Conservation (phyloP, 1,284 basidiomycete species). For the Ceratobasidium sp. region DNA sequence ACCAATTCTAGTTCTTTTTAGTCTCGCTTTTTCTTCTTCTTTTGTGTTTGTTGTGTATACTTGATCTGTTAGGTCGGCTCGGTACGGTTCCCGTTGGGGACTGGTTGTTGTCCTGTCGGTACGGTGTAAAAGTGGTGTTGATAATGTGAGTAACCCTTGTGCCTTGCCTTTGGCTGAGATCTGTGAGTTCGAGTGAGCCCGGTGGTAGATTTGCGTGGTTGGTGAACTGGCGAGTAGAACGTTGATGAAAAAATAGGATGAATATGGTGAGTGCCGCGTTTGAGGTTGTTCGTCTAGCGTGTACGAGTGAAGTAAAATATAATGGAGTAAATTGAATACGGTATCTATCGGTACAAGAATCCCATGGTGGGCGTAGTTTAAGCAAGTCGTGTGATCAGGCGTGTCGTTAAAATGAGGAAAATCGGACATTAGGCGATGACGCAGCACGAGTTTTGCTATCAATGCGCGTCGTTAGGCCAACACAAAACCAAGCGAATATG, state of each 20-base stretch:
- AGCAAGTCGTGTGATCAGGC: neutral
- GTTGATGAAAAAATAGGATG: neutral
- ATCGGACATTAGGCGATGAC: conserved; percentile 59
- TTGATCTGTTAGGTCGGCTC: conserved; percentile 44
- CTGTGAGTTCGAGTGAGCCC: neutral
- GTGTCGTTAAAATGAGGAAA: conserved; percentile 8
- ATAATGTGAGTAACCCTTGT: conserved; percentile 44
- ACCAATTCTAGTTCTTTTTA: too few species aligned
- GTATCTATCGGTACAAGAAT: conserved; percentile 39
- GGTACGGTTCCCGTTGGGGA: too few species aligned
- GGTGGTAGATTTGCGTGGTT: neutral
- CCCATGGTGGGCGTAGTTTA: neutral
- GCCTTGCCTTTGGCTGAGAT: neutral
- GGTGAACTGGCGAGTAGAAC: too few species aligned
- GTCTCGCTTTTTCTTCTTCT: conserved; percentile 6
- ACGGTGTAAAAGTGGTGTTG: conserved; percentile 5
- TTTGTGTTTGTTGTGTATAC: conserved; percentile 32
- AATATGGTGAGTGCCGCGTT: neutral
- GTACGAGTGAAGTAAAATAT: conserved; percentile 17
- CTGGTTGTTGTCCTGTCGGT: conserved; percentile 19
- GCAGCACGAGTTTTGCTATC: conserved; percentile 79
- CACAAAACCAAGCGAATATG: neutral
- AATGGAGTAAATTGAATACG: conserved; percentile 37
- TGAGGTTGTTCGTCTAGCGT: neutral
- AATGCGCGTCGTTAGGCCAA: conserved; percentile 33